Evolutionary conservation across 148 eudicot species (phyloP), one percentile per base, ranked within the genome.

Genomic region (Amaranthus hypochondriacus): DNA sequence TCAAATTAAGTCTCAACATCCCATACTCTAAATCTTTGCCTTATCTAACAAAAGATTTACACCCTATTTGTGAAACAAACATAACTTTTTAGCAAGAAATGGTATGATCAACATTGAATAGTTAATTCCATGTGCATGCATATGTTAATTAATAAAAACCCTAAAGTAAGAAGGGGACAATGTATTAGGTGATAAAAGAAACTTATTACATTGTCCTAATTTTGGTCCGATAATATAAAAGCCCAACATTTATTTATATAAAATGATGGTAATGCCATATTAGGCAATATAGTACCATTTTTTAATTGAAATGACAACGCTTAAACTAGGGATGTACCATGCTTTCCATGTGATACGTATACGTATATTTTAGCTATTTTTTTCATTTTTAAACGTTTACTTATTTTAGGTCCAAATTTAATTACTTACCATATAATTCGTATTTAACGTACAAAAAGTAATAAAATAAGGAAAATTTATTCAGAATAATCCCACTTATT

Each of bases 81-180:
- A 60, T 28, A 60, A 60, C 63, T 60, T 60, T 44, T 12, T 60
- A 60, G 63, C 63, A 60, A 60, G 5, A 60, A 28, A 60, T 60
- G 15, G 63, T 3, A 21, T 28, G 43, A 60, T 60, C 0, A 21
- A 7, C 15, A 60, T 60, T 11, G 3, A 62, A 56, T 56, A 56
- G 13, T 21, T 50, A 56, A 55, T 71, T 58, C 28, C 46, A 72
- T 72, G 57, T 60, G 75, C 48, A 60, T 10, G 75, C 75, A 72
- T 72, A 59, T 72, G 75, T 72, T 59, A 63, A 48, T 57, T 10
- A 9, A 49, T 28, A 2, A 12, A 70, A 7, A 56, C 62, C 50
- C 73, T 56, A 60, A 50, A 60, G 28, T 9, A 59, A 46, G n/a
- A 47, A 48, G 56, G 66, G 44, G 66, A 72, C 66, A 72, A 60